Conservation (phyloP, 2,329 filamentous ascomycete genomes). For the Fusarium floridanum region DNA sequence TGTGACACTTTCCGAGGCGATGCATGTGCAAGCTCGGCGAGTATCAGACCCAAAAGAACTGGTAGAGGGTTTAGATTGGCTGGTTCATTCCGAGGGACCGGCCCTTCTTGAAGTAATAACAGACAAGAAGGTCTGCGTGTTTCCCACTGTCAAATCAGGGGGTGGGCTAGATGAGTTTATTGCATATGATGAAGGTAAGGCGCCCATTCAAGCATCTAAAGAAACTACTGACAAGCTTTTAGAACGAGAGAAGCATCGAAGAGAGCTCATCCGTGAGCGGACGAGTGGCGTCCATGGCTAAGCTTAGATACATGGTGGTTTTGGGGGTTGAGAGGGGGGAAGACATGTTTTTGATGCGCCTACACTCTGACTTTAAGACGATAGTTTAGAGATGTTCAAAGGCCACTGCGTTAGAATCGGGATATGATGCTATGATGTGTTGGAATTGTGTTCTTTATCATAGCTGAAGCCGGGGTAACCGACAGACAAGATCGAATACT, state of each 20-base stretch:
- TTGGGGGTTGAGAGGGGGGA: neutral
- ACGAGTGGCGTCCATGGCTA: neutral
- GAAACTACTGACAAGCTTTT: neutral
- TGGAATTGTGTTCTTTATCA: too few relatives aligned
- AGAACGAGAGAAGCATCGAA: neutral
- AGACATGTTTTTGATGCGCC: neutral
- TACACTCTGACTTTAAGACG: neutral
- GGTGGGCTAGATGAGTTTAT: conserved; percentile 92
- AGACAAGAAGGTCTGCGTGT: conserved; percentile 90
- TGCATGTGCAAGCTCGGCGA: conserved; percentile 83
- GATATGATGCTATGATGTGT: too few relatives aligned
- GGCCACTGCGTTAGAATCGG: too few relatives aligned
- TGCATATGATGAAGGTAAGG: conserved; percentile 51
- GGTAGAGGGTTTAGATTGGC: conserved; percentile 83
- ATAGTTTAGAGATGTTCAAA: too few relatives aligned
- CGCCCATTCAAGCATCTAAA: neutral
- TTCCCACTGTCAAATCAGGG: conserved; percentile 96
- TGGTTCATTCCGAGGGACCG: conserved; percentile 90
- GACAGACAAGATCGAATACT: too few relatives aligned
- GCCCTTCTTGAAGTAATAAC: conserved; percentile 92
- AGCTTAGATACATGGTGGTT: neutral
- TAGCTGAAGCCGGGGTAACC: too few relatives aligned
- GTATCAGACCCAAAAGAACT: conserved; percentile 82
- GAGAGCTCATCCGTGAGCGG: neutral
- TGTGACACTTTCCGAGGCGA: conserved; percentile 90